phyloP scores from a whole-genome alignment of 768 basidiomycete genomes.

The Pleurotus salmoneostramineus region DNA sequence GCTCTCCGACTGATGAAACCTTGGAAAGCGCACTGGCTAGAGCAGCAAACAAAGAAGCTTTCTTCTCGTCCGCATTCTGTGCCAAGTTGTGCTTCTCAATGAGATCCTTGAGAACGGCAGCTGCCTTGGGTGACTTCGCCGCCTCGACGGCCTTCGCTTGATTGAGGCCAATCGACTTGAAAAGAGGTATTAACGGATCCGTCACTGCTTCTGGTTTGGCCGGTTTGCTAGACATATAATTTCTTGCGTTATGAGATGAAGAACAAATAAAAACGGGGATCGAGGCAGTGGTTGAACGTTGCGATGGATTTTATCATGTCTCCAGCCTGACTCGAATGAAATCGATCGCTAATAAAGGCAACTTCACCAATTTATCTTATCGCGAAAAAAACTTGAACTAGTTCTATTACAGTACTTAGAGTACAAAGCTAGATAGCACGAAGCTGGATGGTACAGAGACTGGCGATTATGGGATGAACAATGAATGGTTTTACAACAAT shows the following conservation, averaged over 20 bases:
- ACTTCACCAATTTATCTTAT: too few species aligned
- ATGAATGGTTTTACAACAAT: background rate
- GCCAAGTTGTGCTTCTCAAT: conserved; percentile 53
- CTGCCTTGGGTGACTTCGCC: conserved; percentile 75
- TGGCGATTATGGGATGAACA: background rate
- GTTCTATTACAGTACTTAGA: too few species aligned
- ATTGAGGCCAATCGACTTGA: conserved; percentile 75
- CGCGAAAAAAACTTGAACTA: too few species aligned
- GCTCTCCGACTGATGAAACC: conserved; percentile 38
- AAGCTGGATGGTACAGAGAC: too few species aligned
- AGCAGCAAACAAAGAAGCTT: conserved; percentile 63
- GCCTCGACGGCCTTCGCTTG: conserved; percentile 79
- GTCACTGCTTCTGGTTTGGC: conserved; percentile 18
- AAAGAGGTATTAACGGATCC: conserved; percentile 41
- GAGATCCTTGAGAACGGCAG: conserved; percentile 63
- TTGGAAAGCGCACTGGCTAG: conserved; percentile 64
- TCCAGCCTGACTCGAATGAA: too few species aligned
- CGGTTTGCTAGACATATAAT: conserved; percentile 1
- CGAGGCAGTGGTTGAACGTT: background rate
- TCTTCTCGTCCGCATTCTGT: conserved; percentile 62
- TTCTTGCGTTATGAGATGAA: background rate
- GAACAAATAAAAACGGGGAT: background rate
- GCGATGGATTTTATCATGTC: too few species aligned
- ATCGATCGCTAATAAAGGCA: too few species aligned
- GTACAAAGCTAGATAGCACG: too few species aligned